These are phyloP conservation scores for Hibiscus mutabilis DNA, from an alignment of 345 rosid genomes.

Conservation along the genomic window DNA sequence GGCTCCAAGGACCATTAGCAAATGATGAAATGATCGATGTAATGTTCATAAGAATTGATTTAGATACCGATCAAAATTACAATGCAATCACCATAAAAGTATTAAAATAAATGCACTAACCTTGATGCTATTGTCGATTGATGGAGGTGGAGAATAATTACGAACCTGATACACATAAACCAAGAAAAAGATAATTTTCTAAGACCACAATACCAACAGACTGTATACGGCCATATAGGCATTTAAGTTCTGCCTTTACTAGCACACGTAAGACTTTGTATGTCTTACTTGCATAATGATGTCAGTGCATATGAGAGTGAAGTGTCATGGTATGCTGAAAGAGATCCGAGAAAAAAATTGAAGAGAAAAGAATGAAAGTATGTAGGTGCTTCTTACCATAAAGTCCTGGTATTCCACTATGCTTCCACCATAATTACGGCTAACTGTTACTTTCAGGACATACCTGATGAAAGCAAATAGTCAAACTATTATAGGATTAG, in stretches of 20 bases:
- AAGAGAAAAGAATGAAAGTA: background rate
- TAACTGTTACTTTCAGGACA: constrained; percentile 84
- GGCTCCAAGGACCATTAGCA: too few relatives aligned
- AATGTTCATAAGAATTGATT: background rate
- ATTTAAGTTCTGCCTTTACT: background rate
- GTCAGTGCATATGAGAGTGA: background rate
- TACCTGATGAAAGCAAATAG: constrained; percentile 46
- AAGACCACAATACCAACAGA: background rate
- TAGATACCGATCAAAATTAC: constrained; percentile 3
- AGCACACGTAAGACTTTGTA: background rate
- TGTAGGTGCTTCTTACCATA: constrained; percentile 41
- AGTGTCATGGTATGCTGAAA: background rate
- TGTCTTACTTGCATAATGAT: background rate
- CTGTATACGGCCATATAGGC: background rate
- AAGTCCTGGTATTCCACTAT: constrained; percentile 89
- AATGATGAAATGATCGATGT: background rate
- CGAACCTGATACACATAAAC: constrained; percentile 53
- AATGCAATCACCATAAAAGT: background rate
- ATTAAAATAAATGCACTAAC: constrained; percentile 31
- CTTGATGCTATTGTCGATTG: constrained; percentile 93
- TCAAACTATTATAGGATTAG: background rate
- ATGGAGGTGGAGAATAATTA: constrained; percentile 63
- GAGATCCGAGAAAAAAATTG: background rate
- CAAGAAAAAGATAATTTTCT: constrained; percentile 6
- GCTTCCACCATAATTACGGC: constrained; percentile 90